These are phyloP conservation scores for Malus hybrid DNA, from an alignment of 331 rosid species.

Conservation along the genomic window DNA sequence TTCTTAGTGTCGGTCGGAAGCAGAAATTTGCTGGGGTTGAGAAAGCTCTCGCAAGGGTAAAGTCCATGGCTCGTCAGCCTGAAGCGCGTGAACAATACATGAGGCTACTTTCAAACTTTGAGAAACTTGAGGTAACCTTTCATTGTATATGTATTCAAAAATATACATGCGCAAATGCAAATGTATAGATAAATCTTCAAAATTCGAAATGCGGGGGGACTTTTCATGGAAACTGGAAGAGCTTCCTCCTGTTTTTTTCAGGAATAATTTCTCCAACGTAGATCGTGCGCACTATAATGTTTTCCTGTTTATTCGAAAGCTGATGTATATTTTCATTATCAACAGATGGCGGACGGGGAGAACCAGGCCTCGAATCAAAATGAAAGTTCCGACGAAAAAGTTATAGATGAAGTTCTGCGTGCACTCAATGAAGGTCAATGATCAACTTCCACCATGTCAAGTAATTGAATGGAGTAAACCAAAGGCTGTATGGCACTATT, in stretches of 20 bases:
- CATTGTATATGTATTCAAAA: not conserved
- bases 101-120: constrained; percentile 42
- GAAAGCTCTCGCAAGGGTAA: constrained; percentile 60
- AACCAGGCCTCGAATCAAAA: not conserved
- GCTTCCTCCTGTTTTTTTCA: not conserved
- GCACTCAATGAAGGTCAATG: not conserved
- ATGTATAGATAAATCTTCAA: not conserved
- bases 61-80: constrained; percentile 52
- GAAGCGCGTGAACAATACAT: constrained; percentile 64
- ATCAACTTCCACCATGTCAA: not conserved
- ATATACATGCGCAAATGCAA: not conserved
- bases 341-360: constrained; percentile 17
- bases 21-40: constrained; percentile 58
- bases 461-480: not conserved
- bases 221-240: not conserved
- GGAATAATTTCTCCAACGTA: not conserved
- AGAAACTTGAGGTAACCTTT: constrained; percentile 36
- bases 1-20: constrained; percentile 54
- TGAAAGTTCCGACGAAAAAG: not conserved
- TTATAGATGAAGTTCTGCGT: not conserved
- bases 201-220: not conserved
- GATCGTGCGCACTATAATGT: not conserved
- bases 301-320: too few species aligned
- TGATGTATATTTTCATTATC: not conserved
- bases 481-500: not conserved